Evolutionary conservation across 768 basidiomycete species (phyloP).

Genomic region (Tylopilus sp.): DNA sequence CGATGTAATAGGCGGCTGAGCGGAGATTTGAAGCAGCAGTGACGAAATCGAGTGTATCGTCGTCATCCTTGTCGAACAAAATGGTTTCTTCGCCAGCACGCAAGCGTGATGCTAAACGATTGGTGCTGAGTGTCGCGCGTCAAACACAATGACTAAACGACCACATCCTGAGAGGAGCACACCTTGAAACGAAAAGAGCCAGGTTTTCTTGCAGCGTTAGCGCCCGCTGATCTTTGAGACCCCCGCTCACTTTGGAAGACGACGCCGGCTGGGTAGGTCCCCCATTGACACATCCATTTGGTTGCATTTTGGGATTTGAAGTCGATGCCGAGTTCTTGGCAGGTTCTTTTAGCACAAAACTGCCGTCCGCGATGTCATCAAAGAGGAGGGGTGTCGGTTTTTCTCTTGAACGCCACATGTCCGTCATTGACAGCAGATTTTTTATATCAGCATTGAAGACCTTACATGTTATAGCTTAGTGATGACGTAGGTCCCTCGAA

Average conservation of each 20-base stretch:
- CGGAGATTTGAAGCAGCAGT: conserved; percentile 93
- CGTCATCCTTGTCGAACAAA: conserved; percentile 96
- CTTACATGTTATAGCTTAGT: conserved; percentile 36
- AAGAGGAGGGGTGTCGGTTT: conserved; percentile 84
- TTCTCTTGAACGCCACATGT: conserved; percentile 95
- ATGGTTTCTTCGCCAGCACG: conserved; percentile 67
- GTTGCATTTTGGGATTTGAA: conserved; percentile 20
- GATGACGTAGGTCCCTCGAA: neutral
- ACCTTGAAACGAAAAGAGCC: conserved; percentile 84
- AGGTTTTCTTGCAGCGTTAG: conserved; percentile 79
- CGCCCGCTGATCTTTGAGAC: conserved; percentile 79
- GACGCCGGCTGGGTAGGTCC: neutral
- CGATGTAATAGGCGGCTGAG: conserved; percentile 86
- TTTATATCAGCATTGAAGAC: conserved; percentile 86
- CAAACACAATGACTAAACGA: conserved; percentile 1
- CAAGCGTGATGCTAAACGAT: conserved; percentile 69
- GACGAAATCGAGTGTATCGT: conserved; percentile 95
- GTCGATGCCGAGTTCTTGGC: conserved; percentile 9
- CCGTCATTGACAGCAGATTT: conserved; percentile 87
- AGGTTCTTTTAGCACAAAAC: conserved; percentile 46
- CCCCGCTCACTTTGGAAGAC: conserved; percentile 17
- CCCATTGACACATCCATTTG: conserved; percentile 27
- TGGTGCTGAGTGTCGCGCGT: conserved; percentile 51
- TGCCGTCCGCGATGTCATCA: conserved; percentile 64
- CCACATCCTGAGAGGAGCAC: conserved; percentile 1